Conservation (phyloP, 1,284 basidiomycete species). For the Cystobasidium pallidum region DNA sequence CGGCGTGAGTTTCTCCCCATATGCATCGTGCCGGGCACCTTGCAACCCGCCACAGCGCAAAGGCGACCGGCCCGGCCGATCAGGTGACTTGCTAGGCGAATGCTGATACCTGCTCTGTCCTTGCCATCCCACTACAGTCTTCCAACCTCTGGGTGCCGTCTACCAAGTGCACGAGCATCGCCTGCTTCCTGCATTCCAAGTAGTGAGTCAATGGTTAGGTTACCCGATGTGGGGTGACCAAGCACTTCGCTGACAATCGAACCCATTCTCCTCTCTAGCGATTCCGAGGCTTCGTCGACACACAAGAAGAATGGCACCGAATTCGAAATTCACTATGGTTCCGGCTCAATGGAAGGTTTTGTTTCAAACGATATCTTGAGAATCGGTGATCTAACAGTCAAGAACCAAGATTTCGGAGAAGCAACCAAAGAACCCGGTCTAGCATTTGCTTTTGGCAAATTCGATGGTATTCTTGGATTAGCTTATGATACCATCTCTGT, state of each 20-base stretch:
- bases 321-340: slow-evolving; percentile 94
- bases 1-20: slow-evolving; percentile 59
- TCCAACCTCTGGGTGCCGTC: slow-evolving; percentile 95
- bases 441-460: slow-evolving; percentile 95
- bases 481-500: slow-evolving; percentile 96
- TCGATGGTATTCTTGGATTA: slow-evolving; percentile 92
- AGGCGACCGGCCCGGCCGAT: too few relatives aligned
- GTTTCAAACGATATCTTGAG: slow-evolving; percentile 81
- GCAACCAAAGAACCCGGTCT: slow-evolving; percentile 96
- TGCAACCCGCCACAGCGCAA: too few relatives aligned
- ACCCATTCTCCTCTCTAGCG: slow-evolving; percentile 72
- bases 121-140: slow-evolving; percentile 58
- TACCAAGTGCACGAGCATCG: slow-evolving; percentile 84
- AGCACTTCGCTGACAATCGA: background rate
- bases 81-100: too few relatives aligned
- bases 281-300: slow-evolving; percentile 77
- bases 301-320: slow-evolving; percentile 89
- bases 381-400: slow-evolving; percentile 83
- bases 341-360: slow-evolving; percentile 95
- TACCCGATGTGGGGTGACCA: too few relatives aligned
- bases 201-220: slow-evolving; percentile 22
- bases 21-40: too few relatives aligned
- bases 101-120: slow-evolving; percentile 12
- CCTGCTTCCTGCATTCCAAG: slow-evolving; percentile 72
- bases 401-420: slow-evolving; percentile 88